phyloP scores from a whole-genome alignment of 2,329 filamentous ascomycete species.

The Monosporascus sp. region DNA sequence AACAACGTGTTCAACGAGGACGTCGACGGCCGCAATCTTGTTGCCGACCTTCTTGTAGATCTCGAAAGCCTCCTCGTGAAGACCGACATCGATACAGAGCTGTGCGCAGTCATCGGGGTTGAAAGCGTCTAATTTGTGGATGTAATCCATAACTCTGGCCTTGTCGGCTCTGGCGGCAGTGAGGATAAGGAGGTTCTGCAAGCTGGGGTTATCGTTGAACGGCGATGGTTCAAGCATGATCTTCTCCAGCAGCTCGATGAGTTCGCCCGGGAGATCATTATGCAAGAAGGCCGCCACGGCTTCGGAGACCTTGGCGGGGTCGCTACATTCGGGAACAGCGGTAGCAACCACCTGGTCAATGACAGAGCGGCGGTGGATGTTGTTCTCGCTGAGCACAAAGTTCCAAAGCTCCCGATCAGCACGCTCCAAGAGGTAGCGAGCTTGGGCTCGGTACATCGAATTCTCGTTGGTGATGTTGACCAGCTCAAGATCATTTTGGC shows the following conservation, averaged over 20 bases:
- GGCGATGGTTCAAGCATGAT: conserved; percentile 99
- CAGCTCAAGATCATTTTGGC: conserved; percentile 93
- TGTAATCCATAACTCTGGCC: conserved; percentile 90
- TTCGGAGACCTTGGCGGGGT: conserved; percentile 91
- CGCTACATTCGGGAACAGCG: conserved; percentile 85
- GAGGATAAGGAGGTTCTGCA: conserved; percentile 94
- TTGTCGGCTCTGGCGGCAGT: conserved; percentile 97
- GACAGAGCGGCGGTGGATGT: conserved; percentile 87
- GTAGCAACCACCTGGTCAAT: conserved; percentile 96
- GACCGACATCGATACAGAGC: conserved; percentile 89
- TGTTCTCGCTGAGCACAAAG: conserved; percentile 93
- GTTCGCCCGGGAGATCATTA: conserved; percentile 84
- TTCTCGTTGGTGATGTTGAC: conserved; percentile 99
- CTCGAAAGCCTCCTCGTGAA: conserved; percentile 95
- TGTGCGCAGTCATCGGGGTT: conserved; percentile 88
- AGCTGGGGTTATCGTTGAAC: conserved; percentile 94
- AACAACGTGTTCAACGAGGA: conserved; percentile 92
- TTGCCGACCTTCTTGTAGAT: conserved; percentile 98
- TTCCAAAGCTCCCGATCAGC: conserved; percentile 88
- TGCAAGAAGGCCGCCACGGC: conserved; percentile 91
- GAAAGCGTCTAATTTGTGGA: conserved; percentile 85
- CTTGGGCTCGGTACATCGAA: conserved; percentile 99
- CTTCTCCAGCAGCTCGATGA: conserved; percentile 97
- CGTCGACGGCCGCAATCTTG: conserved; percentile 79
- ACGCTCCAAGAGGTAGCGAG: conserved; percentile 87